Percentiles rank a stretch among this genome's conserved stretches.
These are phyloP conservation scores for Colletotrichum phormii DNA, from an alignment of 2,329 filamentous ascomycete genomes.

Conservation along the genomic window DNA sequence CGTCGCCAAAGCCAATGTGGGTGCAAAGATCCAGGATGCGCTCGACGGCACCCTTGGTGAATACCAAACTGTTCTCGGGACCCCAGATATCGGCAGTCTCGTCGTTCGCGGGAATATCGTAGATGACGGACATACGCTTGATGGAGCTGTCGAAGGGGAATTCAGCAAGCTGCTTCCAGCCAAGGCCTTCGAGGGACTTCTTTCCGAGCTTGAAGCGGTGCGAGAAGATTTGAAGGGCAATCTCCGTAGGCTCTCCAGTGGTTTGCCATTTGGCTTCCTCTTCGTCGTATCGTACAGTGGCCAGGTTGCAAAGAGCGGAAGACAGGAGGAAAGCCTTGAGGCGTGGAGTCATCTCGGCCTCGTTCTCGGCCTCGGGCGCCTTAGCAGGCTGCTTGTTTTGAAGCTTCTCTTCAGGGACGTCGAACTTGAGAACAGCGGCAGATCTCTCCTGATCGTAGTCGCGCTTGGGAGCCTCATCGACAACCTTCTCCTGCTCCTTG, in stretches of 20 bases:
- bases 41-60: conserved; percentile 73
- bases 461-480: conserved; percentile 53
- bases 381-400: conserved; percentile 47
- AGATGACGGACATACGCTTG: conserved; percentile 85
- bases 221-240: conserved; percentile 76
- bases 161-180: conserved; percentile 75
- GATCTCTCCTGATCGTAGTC: conserved; percentile 72
- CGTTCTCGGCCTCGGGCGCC: conserved; percentile 47
- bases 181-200: conserved; percentile 60
- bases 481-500: conserved; percentile 46
- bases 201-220: conserved; percentile 73
- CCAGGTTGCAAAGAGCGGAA: conserved; percentile 73
- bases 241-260: conserved; percentile 73
- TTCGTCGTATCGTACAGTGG: conserved; percentile 67
- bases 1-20: conserved; percentile 56
- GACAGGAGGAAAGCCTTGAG: conserved; percentile 65
- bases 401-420: conserved; percentile 69
- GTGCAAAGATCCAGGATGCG: conserved; percentile 68
- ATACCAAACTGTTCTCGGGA: conserved; percentile 62
- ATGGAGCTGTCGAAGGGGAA: conserved; percentile 84
- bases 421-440: conserved; percentile 70
- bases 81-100: conserved; percentile 52
- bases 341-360: conserved; percentile 60
- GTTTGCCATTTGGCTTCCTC: conserved; percentile 72
- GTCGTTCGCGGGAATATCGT: conserved; percentile 58